Conservation (phyloP, 2,329 filamentous ascomycete species). For the Claviceps digitariae region DNA sequence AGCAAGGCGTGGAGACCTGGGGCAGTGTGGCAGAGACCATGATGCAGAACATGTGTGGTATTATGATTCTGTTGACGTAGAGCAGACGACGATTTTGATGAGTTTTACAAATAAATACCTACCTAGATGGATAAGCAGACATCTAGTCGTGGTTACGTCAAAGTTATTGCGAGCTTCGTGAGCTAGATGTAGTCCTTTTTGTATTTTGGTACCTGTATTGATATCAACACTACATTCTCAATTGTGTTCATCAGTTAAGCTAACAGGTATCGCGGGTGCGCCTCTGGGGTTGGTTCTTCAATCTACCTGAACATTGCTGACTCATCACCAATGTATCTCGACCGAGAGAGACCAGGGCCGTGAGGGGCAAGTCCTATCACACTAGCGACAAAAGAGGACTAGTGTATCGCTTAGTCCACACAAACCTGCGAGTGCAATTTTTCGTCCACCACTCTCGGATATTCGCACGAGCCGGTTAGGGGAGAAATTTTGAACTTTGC, state of each 20-base stretch:
- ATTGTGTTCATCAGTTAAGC: too few relatives aligned
- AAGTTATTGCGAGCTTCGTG: too few relatives aligned
- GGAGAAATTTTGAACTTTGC: slow-evolving; percentile 19
- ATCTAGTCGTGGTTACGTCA: too few relatives aligned
- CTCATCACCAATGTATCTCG: slow-evolving; percentile 8
- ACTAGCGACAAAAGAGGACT: slow-evolving; percentile 14
- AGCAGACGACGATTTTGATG: neutral
- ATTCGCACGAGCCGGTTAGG: slow-evolving; percentile 10
- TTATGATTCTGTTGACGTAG: slow-evolving; percentile 12
- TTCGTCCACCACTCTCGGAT: slow-evolving; percentile 19
- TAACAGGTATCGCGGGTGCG: neutral
- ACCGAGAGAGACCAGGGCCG: slow-evolving; percentile 12
- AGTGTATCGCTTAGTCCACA: slow-evolving; percentile 26
- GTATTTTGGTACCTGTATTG: too few relatives aligned
- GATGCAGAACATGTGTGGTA: slow-evolving; percentile 13
- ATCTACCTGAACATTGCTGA: slow-evolving; percentile 8
- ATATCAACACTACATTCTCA: neutral
- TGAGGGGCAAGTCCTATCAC: slow-evolving; percentile 17
- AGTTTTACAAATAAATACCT: neutral
- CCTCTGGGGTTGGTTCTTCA: neutral
- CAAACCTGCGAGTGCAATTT: slow-evolving; percentile 18
- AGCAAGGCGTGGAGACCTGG: slow-evolving; percentile 16
- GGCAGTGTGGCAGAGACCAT: slow-evolving; percentile 16
- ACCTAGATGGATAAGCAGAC: neutral
- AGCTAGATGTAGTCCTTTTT: too few relatives aligned